These are phyloP conservation scores for Nakaseomyces nivariensis DNA, from an alignment of 1,139 yeast species.

Conservation along the genomic window DNA sequence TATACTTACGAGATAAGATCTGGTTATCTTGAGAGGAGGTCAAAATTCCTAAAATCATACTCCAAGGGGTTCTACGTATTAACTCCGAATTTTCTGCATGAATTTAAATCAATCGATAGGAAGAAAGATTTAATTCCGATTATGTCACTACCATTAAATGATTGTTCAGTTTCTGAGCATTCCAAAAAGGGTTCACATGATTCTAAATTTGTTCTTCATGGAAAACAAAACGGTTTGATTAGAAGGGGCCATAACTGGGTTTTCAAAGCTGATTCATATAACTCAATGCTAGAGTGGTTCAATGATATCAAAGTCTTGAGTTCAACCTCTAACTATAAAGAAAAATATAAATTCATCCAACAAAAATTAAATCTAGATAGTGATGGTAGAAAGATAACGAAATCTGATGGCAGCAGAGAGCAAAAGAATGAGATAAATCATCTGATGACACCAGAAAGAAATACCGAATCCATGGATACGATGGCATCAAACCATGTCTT, in stretches of 20 bases:
- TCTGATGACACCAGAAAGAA: slow-evolving; percentile 5
- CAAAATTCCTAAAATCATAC: slow-evolving; percentile 81
- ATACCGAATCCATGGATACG: slow-evolving; percentile 2
- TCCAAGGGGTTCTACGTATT: slow-evolving; percentile 84
- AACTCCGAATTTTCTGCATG: slow-evolving; percentile 82
- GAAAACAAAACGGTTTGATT: slow-evolving; percentile 57
- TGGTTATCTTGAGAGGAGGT: slow-evolving; percentile 78
- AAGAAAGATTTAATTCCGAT: slow-evolving; percentile 74
- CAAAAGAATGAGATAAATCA: slow-evolving; percentile 2
- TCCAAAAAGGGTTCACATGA: slow-evolving; percentile 61
- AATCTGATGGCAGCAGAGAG: background rate
- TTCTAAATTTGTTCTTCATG: slow-evolving; percentile 71
- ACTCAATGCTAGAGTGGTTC: slow-evolving; percentile 75
- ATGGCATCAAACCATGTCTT: background rate
- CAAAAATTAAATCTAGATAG: slow-evolving; percentile 14
- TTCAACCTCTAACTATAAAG: slow-evolving; percentile 16
- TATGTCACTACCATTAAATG: slow-evolving; percentile 72
- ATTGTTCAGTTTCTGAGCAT: slow-evolving; percentile 75
- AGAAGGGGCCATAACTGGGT: slow-evolving; percentile 86
- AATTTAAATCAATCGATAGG: slow-evolving; percentile 74
- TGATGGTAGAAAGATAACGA: slow-evolving; percentile 9
- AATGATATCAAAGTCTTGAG: slow-evolving; percentile 58
- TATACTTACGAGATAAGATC: slow-evolving; percentile 62
- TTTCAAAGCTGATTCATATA: slow-evolving; percentile 72
- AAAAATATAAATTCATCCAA: slow-evolving; percentile 19